Conservation (phyloP, 2,329 filamentous ascomycete species). For the Fusarium sp. region DNA sequence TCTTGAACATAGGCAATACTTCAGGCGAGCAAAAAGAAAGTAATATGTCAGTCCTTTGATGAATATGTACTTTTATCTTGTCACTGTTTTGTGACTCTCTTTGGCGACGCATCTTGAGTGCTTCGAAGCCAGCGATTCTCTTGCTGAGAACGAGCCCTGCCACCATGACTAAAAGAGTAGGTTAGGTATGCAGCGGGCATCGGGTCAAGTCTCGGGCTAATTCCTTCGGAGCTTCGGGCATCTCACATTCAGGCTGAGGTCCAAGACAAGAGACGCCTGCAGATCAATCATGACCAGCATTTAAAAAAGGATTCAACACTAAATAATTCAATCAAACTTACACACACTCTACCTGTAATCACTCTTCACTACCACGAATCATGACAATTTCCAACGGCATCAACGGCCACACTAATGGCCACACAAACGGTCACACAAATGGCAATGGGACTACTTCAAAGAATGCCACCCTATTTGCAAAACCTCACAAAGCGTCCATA, state of each 20-base stretch:
- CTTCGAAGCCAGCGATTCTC: background rate
- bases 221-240: background rate
- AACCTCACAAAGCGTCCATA: background rate
- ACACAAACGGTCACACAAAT: conserved; percentile 1
- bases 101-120: background rate
- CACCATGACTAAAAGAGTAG: background rate
- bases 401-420: background rate
- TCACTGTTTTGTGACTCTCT: fast-evolving
- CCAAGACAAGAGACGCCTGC: background rate
- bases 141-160: background rate
- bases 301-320: background rate
- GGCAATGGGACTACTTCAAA: background rate
- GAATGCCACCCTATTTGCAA: background rate
- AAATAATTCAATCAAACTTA: too few relatives aligned
- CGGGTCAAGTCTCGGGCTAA: conserved; percentile 6
- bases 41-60: fast-evolving
- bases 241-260: background rate
- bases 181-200: conserved; percentile 7
- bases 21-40: too few relatives aligned
- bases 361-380: too few relatives aligned
- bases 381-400: conserved; percentile 2
- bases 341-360: background rate
- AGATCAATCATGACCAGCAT: background rate
- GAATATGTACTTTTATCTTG: too few relatives aligned
- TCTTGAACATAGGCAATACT: fast-evolving